These are phyloP conservation scores for Pseudocercospora cruenta DNA, from an alignment of 2,329 filamentous ascomycete genomes.

Conservation along the genomic window DNA sequence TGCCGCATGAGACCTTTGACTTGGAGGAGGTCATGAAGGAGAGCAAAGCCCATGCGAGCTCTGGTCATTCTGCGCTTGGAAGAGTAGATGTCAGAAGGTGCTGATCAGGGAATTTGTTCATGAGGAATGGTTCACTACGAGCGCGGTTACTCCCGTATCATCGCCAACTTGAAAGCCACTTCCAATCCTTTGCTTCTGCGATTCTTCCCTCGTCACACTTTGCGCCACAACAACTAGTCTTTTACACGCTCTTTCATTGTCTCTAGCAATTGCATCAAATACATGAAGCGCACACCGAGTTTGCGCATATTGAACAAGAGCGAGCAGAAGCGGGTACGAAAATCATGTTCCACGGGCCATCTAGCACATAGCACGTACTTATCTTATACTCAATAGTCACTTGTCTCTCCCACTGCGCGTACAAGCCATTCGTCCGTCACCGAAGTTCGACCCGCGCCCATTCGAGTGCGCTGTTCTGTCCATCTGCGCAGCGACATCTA, in stretches of 20 bases:
- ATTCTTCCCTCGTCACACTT: not conserved
- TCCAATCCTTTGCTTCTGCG: constrained; percentile 1
- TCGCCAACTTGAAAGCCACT: constrained; percentile 4
- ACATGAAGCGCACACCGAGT: constrained; percentile 8
- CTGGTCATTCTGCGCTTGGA: not conserved
- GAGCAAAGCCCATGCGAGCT: not conserved
- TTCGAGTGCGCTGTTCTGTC: not conserved
- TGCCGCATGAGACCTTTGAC: not conserved
- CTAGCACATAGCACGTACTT: constrained; percentile 16
- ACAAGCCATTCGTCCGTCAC: not conserved
- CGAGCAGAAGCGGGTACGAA: constrained; percentile 13
- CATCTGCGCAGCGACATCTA: constrained; percentile 3
- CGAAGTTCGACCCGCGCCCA: not conserved
- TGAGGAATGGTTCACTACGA: not conserved
- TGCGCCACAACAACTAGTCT: constrained; percentile 1
- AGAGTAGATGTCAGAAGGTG: not conserved
- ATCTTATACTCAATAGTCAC: constrained; percentile 3
- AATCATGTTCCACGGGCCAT: constrained; percentile 2
- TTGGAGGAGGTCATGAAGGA: not conserved
- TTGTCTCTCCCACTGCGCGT: not conserved
- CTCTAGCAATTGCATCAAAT: not conserved
- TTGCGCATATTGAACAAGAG: not conserved
- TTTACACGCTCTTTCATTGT: constrained; percentile 3
- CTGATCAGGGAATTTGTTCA: not conserved
- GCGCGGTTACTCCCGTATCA: not conserved